Conservation (phyloP, 2,329 filamentous ascomycete genomes). For the Alternaria sp. region DNA sequence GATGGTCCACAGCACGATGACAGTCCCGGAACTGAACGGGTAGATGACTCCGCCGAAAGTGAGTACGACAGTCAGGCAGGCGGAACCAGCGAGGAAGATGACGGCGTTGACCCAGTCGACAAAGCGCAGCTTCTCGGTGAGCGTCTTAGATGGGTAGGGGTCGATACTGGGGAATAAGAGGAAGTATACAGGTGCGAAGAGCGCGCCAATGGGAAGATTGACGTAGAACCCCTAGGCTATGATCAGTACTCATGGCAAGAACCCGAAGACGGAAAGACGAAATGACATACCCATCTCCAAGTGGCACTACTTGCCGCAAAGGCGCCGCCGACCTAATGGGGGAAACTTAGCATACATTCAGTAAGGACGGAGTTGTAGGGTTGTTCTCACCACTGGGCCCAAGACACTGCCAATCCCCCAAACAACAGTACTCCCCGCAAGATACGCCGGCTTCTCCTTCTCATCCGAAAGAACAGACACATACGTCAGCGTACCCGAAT, state of each 20-base stretch:
- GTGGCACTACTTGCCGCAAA: slow-evolving; percentile 30
- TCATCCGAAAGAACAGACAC: slow-evolving; percentile 11
- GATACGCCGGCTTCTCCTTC: slow-evolving; percentile 44
- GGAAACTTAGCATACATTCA: neutral
- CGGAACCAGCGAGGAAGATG: slow-evolving; percentile 31
- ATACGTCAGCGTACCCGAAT: slow-evolving; percentile 38
- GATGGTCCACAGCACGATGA: slow-evolving; percentile 52
- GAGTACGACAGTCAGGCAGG: neutral
- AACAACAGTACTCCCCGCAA: slow-evolving; percentile 29
- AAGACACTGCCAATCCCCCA: slow-evolving; percentile 54
- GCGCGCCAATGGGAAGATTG: neutral
- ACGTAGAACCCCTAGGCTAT: neutral
- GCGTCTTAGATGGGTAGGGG: neutral
- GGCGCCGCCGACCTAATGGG: slow-evolving; percentile 32
- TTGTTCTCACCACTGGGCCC: slow-evolving; percentile 29
- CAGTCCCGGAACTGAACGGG: neutral
- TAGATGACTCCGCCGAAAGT: neutral
- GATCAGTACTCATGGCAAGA: neutral
- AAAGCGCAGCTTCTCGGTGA: slow-evolving; percentile 48
- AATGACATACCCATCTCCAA: slow-evolving; percentile 38
- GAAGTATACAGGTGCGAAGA: neutral
- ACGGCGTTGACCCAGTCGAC: slow-evolving; percentile 51
- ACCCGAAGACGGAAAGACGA: neutral
- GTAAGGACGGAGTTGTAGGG: neutral
- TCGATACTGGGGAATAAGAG: neutral